Percentiles rank a stretch among this genome's conserved stretches.
These are phyloP conservation scores for Suillus spraguei DNA, from an alignment of 768 basidiomycete genomes.

Conservation along the genomic window DNA sequence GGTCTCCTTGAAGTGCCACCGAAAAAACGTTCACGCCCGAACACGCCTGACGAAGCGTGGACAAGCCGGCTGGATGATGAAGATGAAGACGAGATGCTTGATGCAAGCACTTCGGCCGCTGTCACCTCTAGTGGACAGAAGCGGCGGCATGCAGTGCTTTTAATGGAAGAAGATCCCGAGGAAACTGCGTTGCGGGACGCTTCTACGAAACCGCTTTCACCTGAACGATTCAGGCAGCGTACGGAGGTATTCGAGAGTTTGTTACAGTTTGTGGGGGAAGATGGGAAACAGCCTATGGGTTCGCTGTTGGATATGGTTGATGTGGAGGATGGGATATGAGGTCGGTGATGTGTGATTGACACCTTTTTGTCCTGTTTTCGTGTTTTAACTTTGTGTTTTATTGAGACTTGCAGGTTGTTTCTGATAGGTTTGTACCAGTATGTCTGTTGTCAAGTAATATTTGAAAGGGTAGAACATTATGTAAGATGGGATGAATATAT, in stretches of 20 bases:
- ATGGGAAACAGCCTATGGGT: conserved; percentile 67
- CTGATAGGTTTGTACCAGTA: neutral
- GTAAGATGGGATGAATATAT: no score
- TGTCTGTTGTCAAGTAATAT: neutral
- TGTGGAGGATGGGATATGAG: conserved; percentile 30
- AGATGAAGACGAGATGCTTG: conserved; percentile 13
- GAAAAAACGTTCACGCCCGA: conserved; percentile 47
- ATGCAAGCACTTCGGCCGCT: neutral
- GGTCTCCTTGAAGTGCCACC: conserved; percentile 34
- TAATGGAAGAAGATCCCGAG: conserved; percentile 32
- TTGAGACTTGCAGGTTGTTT: neutral
- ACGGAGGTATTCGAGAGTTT: conserved; percentile 71
- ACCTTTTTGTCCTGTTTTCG: no score
- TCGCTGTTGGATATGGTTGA: conserved; percentile 68
- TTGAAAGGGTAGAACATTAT: neutral
- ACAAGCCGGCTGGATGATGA: conserved; percentile 44
- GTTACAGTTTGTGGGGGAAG: conserved; percentile 61
- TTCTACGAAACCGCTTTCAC: conserved; percentile 35
- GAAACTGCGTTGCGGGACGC: conserved; percentile 31
- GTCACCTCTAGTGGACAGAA: conserved; percentile 19
- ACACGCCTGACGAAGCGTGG: conserved; percentile 43
- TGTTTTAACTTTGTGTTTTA: neutral
- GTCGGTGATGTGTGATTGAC: neutral
- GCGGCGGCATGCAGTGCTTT: conserved; percentile 24
- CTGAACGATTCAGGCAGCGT: conserved; percentile 60